Evolutionary conservation across 2,329 filamentous ascomycete species (phyloP).

Genomic region (Lojkania enalia): DNA sequence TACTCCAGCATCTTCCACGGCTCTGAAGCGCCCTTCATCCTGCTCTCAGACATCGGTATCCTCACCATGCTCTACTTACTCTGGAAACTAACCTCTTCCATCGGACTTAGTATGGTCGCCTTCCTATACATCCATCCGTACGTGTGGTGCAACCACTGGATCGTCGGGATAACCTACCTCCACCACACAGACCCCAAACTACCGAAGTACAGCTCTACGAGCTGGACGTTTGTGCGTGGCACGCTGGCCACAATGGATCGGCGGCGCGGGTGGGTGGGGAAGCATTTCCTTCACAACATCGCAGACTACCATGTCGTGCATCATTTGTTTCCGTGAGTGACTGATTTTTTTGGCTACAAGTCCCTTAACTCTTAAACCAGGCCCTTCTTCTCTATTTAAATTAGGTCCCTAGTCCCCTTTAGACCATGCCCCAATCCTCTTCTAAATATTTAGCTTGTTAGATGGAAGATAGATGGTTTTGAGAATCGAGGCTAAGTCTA

Average conservation of each 20-base stretch:
- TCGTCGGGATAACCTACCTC: slow-evolving; percentile 75
- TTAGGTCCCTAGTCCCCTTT: too few species aligned
- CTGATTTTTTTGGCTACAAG: too few species aligned
- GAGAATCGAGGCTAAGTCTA: too few species aligned
- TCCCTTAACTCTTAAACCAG: too few species aligned
- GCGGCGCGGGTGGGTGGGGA: slow-evolving; percentile 66
- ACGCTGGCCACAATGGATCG: slow-evolving; percentile 66
- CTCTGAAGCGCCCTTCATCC: slow-evolving; percentile 60
- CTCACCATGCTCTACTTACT: slow-evolving; percentile 58
- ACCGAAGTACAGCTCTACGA: slow-evolving; percentile 61
- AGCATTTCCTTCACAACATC: slow-evolving; percentile 68
- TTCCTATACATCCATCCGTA: slow-evolving; percentile 67
- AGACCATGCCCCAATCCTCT: too few species aligned
- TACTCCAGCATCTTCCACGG: slow-evolving; percentile 63
- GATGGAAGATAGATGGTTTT: too few species aligned
- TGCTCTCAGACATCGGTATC: slow-evolving; percentile 64
- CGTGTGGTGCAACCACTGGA: slow-evolving; percentile 72
- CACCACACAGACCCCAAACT: slow-evolving; percentile 67
- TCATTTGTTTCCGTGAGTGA: slow-evolving; percentile 61
- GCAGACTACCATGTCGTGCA: slow-evolving; percentile 67
- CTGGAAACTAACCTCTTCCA: slow-evolving; percentile 55
- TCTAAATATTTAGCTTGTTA: too few species aligned
- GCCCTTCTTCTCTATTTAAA: too few species aligned
- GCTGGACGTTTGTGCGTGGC: slow-evolving; percentile 66
- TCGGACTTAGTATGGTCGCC: slow-evolving; percentile 61